Percentiles rank a stretch among this genome's conserved stretches.
Evolutionary conservation across 371 early-diverging fungal species (phyloP).

Genomic region (Coelomomyces lativittatus): DNA sequence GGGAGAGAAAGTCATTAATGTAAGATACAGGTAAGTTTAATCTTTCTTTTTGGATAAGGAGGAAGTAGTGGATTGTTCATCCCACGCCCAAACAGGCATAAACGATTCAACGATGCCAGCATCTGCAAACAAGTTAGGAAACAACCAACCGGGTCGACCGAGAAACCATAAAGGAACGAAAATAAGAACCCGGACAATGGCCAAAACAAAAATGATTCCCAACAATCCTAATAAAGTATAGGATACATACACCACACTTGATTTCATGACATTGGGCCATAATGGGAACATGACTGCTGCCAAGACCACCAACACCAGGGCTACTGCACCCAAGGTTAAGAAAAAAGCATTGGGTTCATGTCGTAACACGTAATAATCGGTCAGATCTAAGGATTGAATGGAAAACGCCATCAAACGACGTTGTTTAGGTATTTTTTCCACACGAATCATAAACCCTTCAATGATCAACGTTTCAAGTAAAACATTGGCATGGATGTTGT

Average conservation of each 20-base stretch:
- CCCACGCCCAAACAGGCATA: constrained; percentile 87
- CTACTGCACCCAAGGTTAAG: constrained; percentile 53
- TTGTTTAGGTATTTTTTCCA: constrained; percentile 33
- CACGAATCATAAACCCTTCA: constrained; percentile 51
- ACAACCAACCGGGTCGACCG: constrained; percentile 89
- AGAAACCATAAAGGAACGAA: constrained; percentile 60
- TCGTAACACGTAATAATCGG: constrained; percentile 84
- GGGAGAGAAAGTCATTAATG: no score
- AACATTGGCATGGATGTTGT: constrained; percentile 39
- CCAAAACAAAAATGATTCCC: constrained; percentile 73
- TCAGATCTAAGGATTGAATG: constrained; percentile 53
- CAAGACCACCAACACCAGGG: constrained; percentile 56
- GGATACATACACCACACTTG: constrained; percentile 79
- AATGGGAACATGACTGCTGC: constrained; percentile 94
- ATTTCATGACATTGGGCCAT: constrained; percentile 74
- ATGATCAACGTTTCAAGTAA: constrained; percentile 48
- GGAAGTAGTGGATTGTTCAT: no score
- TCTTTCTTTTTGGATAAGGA: no score
- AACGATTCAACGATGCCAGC: constrained; percentile 94
- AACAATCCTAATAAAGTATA: constrained; percentile 69
- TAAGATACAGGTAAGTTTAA: no score
- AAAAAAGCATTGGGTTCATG: not conserved
- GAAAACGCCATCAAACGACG: constrained; percentile 36
- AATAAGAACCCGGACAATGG: constrained; percentile 72
- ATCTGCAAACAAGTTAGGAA: constrained; percentile 97